A percentile compares a stretch with the other conserved stretches of the same genome.
Evolutionary conservation across 495 filamentous ascomycete species (phyloP).

Genomic region (Penicillium manginii): DNA sequence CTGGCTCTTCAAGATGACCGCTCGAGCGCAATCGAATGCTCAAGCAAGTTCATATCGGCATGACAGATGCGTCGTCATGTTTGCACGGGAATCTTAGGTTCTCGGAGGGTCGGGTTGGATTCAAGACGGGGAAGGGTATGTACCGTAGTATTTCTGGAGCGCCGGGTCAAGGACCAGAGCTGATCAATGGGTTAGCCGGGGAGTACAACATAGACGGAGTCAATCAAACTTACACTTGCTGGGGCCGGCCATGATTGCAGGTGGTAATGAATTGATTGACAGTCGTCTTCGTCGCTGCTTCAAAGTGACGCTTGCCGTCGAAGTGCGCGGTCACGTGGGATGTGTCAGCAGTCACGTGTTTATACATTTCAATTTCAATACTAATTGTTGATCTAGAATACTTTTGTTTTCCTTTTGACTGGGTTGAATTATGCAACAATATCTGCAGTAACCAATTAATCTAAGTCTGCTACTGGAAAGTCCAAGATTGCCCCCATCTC

Average conservation of each 20-base stretch:
- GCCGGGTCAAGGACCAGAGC: conserved; percentile 75
- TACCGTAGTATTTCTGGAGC: conserved; percentile 76
- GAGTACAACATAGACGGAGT: background rate
- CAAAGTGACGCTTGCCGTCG: background rate
- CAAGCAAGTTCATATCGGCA: too few species aligned
- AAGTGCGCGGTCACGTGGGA: background rate
- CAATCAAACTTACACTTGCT: conserved; percentile 47
- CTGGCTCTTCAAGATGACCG: too few species aligned
- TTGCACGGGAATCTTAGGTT: background rate
- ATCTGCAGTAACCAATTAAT: too few species aligned
- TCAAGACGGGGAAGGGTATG: conserved; percentile 24
- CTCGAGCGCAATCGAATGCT: background rate
- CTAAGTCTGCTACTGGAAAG: too few species aligned
- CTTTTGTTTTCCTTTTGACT: too few species aligned
- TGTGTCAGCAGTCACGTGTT: conserved; percentile 4
- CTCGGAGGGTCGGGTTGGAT: background rate
- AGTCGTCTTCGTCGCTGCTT: background rate
- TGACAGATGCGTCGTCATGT: too few species aligned
- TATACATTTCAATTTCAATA: too few species aligned
- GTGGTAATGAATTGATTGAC: conserved; percentile 2
- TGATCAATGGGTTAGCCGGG: conserved; percentile 28
- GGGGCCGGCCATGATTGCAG: conserved; percentile 51
- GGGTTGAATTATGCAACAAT: too few species aligned
- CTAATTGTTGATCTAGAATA: too few species aligned
- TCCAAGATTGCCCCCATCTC: too few species aligned